A percentile compares a stretch with the other conserved stretches of the same genome.
These are phyloP conservation scores for Stemphylium beticola DNA, from an alignment of 2,329 filamentous ascomycete genomes.

Conservation along the genomic window DNA sequence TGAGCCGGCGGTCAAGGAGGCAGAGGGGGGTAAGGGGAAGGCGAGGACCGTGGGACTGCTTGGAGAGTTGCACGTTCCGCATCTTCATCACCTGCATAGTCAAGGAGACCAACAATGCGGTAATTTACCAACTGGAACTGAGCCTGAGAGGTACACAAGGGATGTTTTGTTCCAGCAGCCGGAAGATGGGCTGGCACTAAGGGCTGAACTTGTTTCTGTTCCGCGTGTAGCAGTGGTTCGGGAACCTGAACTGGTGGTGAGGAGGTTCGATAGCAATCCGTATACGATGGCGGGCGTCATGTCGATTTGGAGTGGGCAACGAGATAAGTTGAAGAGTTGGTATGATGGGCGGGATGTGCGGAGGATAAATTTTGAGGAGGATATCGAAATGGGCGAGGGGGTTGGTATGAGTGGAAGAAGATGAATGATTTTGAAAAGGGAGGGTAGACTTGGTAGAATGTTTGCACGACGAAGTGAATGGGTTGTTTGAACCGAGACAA, in stretches of 20 bases:
- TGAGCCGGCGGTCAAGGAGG: background rate
- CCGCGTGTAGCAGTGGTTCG: background rate
- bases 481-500: background rate
- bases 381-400: background rate
- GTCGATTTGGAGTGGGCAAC: conserved; percentile 3
- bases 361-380: background rate
- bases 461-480: background rate
- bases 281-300: conserved; percentile 4
- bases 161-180: background rate
- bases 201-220: background rate
- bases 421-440: no score
- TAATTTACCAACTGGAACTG: no score
- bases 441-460: background rate
- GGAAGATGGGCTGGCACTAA: background rate
- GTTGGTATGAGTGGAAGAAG: background rate
- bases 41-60: background rate
- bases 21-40: background rate
- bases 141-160: background rate
- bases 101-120: no score
- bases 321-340: background rate
- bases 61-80: background rate
- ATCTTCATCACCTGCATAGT: background rate
- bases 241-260: background rate
- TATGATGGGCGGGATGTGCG: conserved; percentile 3
- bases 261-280: conserved; percentile 2